Percentiles rank a stretch among this genome's conserved stretches.
Conservation (phyloP, 2,329 filamentous ascomycete genomes). For the Cyphellophora attinorum region DNA sequence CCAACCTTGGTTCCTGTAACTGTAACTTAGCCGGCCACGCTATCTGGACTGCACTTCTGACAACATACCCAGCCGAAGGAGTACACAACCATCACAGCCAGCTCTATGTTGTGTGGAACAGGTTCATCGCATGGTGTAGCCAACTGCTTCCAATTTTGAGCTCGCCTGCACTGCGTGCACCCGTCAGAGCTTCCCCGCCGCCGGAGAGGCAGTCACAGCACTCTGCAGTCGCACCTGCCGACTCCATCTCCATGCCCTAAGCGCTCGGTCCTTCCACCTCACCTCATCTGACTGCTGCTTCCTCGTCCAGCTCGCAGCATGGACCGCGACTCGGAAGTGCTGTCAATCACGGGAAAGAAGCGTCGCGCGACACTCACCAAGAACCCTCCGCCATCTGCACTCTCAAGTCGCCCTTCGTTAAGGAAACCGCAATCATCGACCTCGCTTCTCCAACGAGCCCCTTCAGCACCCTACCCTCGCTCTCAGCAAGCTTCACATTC, state of each 20-base stretch:
- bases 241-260: neutral
- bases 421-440: slow-evolving; percentile 29
- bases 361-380: slow-evolving; percentile 22
- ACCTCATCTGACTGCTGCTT: neutral
- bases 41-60: too few species aligned
- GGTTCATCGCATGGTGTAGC: too few species aligned
- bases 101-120: too few species aligned
- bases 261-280: neutral
- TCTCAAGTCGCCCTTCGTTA: slow-evolving; percentile 27
- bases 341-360: slow-evolving; percentile 6
- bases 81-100: too few species aligned
- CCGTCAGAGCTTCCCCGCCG: too few species aligned
- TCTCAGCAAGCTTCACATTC: slow-evolving; percentile 25
- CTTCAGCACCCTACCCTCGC: slow-evolving; percentile 36
- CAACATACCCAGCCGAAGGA: too few species aligned
- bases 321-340: slow-evolving; percentile 1
- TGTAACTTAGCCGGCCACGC: too few species aligned
- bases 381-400: slow-evolving; percentile 31
- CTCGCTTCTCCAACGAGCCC: slow-evolving; percentile 35
- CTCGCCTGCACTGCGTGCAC: too few species aligned
- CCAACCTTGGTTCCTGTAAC: too few species aligned
- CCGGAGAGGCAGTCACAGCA: too few species aligned
- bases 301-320: neutral
- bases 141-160: too few species aligned
- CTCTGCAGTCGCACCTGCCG: neutral